Conservation (phyloP, 306 rosid species). For the Cyclanthera cordifolia region DNA sequence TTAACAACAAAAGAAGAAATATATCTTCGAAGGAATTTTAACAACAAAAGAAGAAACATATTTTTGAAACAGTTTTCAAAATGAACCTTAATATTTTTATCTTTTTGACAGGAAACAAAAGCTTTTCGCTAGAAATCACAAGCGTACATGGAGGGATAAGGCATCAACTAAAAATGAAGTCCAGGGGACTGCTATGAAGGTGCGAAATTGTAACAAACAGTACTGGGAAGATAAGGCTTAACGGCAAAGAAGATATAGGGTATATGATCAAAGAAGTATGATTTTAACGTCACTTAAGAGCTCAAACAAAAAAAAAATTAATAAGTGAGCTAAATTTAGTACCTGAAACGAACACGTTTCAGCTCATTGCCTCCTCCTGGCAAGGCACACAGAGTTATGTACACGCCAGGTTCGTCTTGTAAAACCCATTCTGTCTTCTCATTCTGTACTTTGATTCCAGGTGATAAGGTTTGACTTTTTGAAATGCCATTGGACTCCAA, state of each 20-base stretch:
- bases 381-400: conserved; percentile 49
- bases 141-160: not conserved
- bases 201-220: not conserved
- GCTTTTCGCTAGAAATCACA: not conserved
- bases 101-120: not conserved
- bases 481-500: conserved; percentile 34
- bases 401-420: conserved; percentile 88
- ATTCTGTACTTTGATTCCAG: conserved; percentile 35
- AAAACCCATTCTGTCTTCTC: conserved; percentile 68
- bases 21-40: not conserved
- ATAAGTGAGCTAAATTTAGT: conserved; percentile 10
- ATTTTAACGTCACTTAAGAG: not conserved
- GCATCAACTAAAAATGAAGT: not conserved
- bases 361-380: conserved; percentile 72
- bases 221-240: not conserved
- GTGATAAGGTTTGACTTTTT: conserved; percentile 25
- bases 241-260: not conserved
- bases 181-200: not conserved
- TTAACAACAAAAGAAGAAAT: too few relatives aligned
- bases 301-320: not conserved
- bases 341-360: conserved; percentile 95
- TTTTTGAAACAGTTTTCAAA: not conserved
- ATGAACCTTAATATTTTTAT: not conserved
- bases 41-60: not conserved
- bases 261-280: not conserved